These are phyloP conservation scores for Diaporthe sp. DNA, from an alignment of 2,329 filamentous ascomycete species.

Conservation along the genomic window DNA sequence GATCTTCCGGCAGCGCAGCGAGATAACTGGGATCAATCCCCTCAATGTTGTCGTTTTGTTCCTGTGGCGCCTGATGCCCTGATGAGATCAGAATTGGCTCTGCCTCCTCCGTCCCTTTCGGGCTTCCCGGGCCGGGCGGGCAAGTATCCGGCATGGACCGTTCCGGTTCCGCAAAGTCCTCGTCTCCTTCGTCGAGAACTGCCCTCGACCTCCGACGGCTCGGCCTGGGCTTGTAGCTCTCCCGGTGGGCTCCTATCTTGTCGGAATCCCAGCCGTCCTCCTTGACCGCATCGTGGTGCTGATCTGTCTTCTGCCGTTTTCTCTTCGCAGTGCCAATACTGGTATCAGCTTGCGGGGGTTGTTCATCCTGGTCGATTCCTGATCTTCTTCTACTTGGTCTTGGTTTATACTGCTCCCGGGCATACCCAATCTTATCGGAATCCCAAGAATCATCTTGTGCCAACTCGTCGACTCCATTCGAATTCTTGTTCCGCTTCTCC, in stretches of 20 bases:
- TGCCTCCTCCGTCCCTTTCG: background rate
- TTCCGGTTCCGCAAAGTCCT: background rate
- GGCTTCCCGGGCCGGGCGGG: background rate
- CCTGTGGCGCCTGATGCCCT: conserved; percentile 9
- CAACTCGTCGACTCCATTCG: background rate
- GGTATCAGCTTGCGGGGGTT: background rate
- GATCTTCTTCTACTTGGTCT: conserved; percentile 41
- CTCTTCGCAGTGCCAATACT: background rate
- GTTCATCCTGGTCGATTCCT: conserved; percentile 36
- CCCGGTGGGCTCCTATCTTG: conserved; percentile 25
- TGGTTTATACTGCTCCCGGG: conserved; percentile 35
- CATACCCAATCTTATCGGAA: conserved; percentile 36
- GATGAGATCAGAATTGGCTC: conserved; percentile 28
- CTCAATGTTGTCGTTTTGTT: background rate
- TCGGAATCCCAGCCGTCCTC: conserved; percentile 31
- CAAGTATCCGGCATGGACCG: conserved; percentile 40
- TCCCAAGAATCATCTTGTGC: conserved; percentile 38
- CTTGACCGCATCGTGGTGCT: background rate
- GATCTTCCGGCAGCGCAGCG: conserved; percentile 36
- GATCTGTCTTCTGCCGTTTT: conserved; percentile 18
- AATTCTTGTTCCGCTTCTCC: conserved; percentile 38
- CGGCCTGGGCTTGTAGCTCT: conserved; percentile 31
- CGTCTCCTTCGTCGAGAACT: conserved; percentile 10
- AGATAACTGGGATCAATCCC: conserved; percentile 36
- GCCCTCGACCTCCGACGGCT: conserved; percentile 36